Evolutionary conservation across 345 rosid genomes (phyloP).

Genomic region (Mercurialis annua): DNA sequence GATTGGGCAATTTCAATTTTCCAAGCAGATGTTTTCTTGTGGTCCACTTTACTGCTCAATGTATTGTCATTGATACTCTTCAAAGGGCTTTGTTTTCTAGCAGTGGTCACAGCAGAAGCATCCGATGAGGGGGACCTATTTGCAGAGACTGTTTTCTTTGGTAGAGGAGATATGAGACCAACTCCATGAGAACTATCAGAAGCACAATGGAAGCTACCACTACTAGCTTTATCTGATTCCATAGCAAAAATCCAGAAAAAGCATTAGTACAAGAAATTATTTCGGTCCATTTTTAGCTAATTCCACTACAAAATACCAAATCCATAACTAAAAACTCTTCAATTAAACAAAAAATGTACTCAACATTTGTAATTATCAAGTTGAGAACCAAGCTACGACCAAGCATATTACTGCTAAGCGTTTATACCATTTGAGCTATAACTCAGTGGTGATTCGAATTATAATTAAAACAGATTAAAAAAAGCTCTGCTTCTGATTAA

Average conservation of each 20-base stretch:
- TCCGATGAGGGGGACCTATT: conserved; percentile 55
- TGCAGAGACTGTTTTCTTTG: conserved; percentile 50
- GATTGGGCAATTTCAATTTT: conserved; percentile 35
- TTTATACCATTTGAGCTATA: background rate
- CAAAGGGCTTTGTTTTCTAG: conserved; percentile 38
- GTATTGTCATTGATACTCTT: conserved; percentile 35
- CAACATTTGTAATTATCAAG: background rate
- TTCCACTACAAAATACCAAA: background rate
- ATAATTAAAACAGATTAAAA: conserved; percentile 1
- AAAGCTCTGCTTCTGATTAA: background rate
- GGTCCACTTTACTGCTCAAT: conserved; percentile 29
- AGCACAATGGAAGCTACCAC: conserved; percentile 44
- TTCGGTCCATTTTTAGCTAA: background rate
- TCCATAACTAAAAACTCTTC: background rate
- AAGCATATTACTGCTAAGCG: no score
- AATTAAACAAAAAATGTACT: background rate
- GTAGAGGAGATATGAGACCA: conserved; percentile 37
- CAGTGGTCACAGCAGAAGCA: conserved; percentile 33
- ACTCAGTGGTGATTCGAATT: background rate
- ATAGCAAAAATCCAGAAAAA: conserved; percentile 19
- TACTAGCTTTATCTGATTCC: conserved; percentile 50
- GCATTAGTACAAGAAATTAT: conserved; percentile 10
- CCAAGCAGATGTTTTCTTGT: conserved; percentile 29
- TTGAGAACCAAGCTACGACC: background rate
- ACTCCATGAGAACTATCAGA: conserved; percentile 42